Evolutionary conservation across 2,329 filamentous ascomycete species (phyloP), one percentile per base, ranked within the genome.

Genomic region (Cordyceps cateniannulata): DNA sequence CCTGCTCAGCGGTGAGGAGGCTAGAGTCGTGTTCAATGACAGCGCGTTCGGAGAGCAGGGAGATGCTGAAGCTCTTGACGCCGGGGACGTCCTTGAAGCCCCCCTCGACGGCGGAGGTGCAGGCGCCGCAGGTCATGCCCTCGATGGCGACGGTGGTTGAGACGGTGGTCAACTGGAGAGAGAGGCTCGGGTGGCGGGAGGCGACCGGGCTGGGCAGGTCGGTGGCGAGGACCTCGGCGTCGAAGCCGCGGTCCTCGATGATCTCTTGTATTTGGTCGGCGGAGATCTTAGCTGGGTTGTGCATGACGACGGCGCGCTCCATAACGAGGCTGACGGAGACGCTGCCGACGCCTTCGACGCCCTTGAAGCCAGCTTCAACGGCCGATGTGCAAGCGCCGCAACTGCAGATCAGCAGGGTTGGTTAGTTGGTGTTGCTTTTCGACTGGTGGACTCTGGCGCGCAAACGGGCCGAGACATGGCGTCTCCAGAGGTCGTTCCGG

Each of bases 351-450:
- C 95, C 93, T 44, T 88, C 81, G 5, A 96, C 83, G 66, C 84
- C 85, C 69, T 91, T 89, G 77, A 99, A 96, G 66, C 90, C 95
- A 62, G 88, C 85, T 80, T 98, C 93, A 67, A 99, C 88, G n/a
- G 95, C 88, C 49, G 93, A 96, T 29, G 93, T 97, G 73, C 95
- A 99, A 67, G 93, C 89, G 71, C 93, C 93, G 77, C 95, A 99
- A 65, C 83, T 85, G 81, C 83, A 79, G 82, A 49, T 24, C 27
- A 79, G 82, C 42, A 32, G 47, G 25, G 25, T 55, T 32, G 42
- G 67, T 78, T n/a, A 9, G n/a, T 20, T 9, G 10, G 16, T 64
- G 77, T 27, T 14, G n/a, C 10, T 14, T 12, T 14, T 40, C 20
- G 55, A 35, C 25, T n/a, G 10, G 25, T 3, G 14, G 32, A 29